These are phyloP conservation scores for Cystofilobasidium bisporidii DNA, from an alignment of 768 basidiomycete genomes.

Conservation along the genomic window DNA sequence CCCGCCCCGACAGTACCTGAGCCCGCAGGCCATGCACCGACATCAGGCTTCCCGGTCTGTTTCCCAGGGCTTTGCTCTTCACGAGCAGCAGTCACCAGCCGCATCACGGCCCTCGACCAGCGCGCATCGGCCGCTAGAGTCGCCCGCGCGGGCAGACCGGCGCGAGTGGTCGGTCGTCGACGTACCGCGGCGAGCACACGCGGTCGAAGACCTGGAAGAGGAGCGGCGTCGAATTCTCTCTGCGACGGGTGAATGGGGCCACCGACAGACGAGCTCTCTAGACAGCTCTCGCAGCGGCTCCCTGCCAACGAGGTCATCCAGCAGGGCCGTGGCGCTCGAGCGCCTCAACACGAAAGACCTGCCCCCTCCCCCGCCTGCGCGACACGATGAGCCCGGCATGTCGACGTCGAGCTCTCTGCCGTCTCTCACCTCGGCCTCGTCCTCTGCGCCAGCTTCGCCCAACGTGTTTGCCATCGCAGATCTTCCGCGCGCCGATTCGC, in stretches of 20 bases:
- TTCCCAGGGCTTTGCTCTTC: neutral
- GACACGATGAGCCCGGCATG: neutral
- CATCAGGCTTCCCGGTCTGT: neutral
- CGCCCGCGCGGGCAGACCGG: too few species aligned
- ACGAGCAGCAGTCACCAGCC: too few species aligned
- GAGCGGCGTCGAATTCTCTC: neutral
- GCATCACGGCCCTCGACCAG: too few species aligned
- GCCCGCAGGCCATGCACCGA: neutral
- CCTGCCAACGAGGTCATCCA: neutral
- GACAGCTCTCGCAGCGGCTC: neutral
- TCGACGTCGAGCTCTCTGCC: neutral
- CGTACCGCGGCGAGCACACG: neutral
- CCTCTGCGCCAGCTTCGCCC: neutral
- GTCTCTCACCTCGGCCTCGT: neutral
- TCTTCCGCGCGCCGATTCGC: neutral
- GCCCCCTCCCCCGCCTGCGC: neutral
- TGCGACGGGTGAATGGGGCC: neutral
- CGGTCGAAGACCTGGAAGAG: neutral
- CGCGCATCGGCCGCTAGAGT: too few species aligned
- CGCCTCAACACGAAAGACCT: neutral
- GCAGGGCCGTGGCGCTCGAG: neutral
- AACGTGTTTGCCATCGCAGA: neutral
- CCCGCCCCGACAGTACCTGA: neutral
- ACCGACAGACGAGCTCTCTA: neutral
- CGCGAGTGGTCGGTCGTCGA: too few species aligned